A percentile compares a stretch with the other conserved stretches of the same genome.
These are phyloP conservation scores for Fusarium poae DNA, from an alignment of 2,329 filamentous ascomycete genomes.

Conservation along the genomic window DNA sequence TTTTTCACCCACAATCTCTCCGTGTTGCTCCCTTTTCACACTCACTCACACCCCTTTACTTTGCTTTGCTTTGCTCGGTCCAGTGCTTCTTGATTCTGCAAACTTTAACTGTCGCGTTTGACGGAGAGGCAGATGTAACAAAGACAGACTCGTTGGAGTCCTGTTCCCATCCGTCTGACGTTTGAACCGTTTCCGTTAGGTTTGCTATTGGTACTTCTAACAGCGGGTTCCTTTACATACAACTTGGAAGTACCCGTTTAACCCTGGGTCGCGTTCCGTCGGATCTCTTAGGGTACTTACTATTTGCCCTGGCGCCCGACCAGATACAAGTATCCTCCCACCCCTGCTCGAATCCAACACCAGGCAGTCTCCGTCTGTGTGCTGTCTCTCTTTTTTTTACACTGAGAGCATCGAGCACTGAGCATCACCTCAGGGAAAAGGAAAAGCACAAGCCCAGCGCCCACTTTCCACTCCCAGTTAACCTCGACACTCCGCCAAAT, in stretches of 20 bases:
- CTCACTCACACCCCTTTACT: conserved; percentile 23
- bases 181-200: conserved; percentile 37
- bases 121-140: neutral
- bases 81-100: conserved; percentile 14
- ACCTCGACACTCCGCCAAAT: conserved; percentile 46
- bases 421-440: conserved; percentile 40
- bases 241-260: conserved; percentile 33
- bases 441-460: conserved; percentile 43
- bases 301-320: conserved; percentile 16
- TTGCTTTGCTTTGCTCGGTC: conserved; percentile 10
- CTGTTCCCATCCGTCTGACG: conserved; percentile 34
- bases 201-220: conserved; percentile 36
- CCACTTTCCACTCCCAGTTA: conserved; percentile 47
- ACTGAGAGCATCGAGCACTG: conserved; percentile 19
- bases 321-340: conserved; percentile 37
- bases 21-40: conserved; percentile 28
- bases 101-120: conserved; percentile 10
- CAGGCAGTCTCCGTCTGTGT: conserved; percentile 17
- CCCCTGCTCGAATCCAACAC: conserved; percentile 38
- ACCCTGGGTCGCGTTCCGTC: conserved; percentile 27
- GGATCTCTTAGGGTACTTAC: conserved; percentile 27
- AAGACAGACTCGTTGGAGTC: conserved; percentile 3
- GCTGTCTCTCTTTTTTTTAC: conserved; percentile 38
- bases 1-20: conserved; percentile 39
- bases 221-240: conserved; percentile 31